Base-by-base conservation (phyloP, 2,329 filamentous ascomycete species). In the Huntiella savannae region DNA sequence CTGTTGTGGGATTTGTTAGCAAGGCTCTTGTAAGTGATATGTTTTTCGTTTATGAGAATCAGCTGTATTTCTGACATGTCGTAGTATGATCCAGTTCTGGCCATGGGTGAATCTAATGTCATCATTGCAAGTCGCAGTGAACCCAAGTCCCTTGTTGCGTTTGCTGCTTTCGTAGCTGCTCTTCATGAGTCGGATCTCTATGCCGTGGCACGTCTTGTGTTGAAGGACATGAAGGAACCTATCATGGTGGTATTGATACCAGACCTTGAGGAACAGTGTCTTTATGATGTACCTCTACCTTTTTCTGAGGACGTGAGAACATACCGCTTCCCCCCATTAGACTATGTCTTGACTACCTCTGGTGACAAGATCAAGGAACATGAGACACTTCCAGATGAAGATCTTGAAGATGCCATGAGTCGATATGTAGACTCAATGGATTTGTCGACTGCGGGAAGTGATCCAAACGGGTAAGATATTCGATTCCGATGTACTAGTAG, bases 381-480 rank as follows among this genome's bases (percentile, higher is more conserved):
- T 53, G 79, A 84, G 33, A 78, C 92, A 50, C 67, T 98, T 2
- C 91, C 91, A 0, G 78, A 67, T 7, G 70, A 82, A 2, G 75
- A 82, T 32, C 68, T 98, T 17, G 70, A 75, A 46, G 65, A 79
- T 42, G 80, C 85, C 1, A 96, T 98, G 87, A 80, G 78, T 58
- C 76, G 84, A 52, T 96, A 88, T 54, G 85, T 98, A 5, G 85
- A 96, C 58, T 76, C 75, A 5, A 94, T 98, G 88, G 87, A 95
- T 55, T 65, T 98, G 2, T 80, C 79, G 1, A 68, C 60, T 0
- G 76, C 79, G 55, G 79, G 70, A 7, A 71, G 68, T 40, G 80
- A 93, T 54, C 82, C 91, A 40, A 73, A 87, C 38, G 83, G 79
- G 75, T 82, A 62, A 55, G 69, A 54, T 7, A 28, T 7, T 52